These are phyloP conservation scores for Phytophthora foliorum DNA, from an alignment of 352 stramenopile species.

Conservation along the genomic window DNA sequence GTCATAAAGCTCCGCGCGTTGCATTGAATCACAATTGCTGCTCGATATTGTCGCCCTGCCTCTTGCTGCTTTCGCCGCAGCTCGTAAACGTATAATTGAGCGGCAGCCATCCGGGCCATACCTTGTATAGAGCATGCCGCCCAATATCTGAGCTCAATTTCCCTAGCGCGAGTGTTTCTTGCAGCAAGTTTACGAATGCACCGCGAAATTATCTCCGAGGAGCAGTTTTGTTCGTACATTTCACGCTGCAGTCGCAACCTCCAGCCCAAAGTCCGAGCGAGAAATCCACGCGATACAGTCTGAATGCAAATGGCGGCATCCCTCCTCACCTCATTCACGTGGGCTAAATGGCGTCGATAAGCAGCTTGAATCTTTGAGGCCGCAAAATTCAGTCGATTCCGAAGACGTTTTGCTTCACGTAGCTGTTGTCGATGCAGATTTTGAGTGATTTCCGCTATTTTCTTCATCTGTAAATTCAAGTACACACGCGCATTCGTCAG, in stretches of 20 bases:
- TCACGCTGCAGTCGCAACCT: slow-evolving; percentile 31
- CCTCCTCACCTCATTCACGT: slow-evolving; percentile 21
- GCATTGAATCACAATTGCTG: slow-evolving; percentile 65
- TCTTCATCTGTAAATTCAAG: slow-evolving; percentile 64
- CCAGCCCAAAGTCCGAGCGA: slow-evolving; percentile 31
- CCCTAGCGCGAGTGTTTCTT: slow-evolving; percentile 33
- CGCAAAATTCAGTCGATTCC: slow-evolving; percentile 59
- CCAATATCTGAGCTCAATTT: slow-evolving; percentile 40
- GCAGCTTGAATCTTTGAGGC: slow-evolving; percentile 60
- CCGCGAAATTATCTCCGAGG: slow-evolving; percentile 51
- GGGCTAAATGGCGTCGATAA: slow-evolving; percentile 41
- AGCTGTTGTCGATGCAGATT: slow-evolving; percentile 73
- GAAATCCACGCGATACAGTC: slow-evolving; percentile 46
- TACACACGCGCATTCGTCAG: slow-evolving; percentile 1
- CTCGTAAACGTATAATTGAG: slow-evolving; percentile 20
- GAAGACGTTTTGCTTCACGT: slow-evolving; percentile 72
- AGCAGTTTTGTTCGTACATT: slow-evolving; percentile 25
- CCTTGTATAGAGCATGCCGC: slow-evolving; percentile 62
- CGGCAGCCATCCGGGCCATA: slow-evolving; percentile 41
- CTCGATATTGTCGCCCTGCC: slow-evolving; percentile 28
- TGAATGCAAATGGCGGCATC: slow-evolving; percentile 59
- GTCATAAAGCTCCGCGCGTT: slow-evolving; percentile 66
- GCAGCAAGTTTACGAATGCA: slow-evolving; percentile 46
- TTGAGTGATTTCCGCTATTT: slow-evolving; percentile 77
- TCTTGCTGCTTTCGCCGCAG: slow-evolving; percentile 18